Evolutionary conservation across 306 rosid species (phyloP).

Genomic region (Acacia crassicarpa): DNA sequence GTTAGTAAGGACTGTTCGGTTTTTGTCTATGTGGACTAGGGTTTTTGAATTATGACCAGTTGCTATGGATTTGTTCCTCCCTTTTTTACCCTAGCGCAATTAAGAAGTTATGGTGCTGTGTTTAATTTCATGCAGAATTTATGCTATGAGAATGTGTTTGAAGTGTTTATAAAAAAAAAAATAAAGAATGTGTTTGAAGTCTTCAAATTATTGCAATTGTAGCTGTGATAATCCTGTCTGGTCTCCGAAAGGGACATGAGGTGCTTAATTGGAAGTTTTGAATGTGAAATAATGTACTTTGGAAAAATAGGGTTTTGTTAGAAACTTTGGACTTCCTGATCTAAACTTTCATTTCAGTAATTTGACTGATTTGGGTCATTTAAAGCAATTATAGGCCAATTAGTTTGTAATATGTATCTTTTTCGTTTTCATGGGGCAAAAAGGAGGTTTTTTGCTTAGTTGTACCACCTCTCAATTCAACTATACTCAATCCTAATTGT

Average conservation of each 20-base stretch:
- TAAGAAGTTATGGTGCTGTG: slow-evolving; percentile 22
- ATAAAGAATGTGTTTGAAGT: slow-evolving; percentile 11
- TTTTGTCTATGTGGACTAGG: slow-evolving; percentile 40
- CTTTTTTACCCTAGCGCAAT: not conserved
- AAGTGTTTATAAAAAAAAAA: no score
- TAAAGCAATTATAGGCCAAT: not conserved
- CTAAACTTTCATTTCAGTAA: not conserved
- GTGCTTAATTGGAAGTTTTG: slow-evolving; percentile 8
- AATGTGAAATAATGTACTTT: not conserved
- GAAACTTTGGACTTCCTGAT: slow-evolving; percentile 11
- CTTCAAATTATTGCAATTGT: slow-evolving; percentile 1
- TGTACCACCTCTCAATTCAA: not conserved
- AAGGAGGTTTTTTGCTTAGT: not conserved
- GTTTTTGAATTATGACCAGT: slow-evolving; percentile 41
- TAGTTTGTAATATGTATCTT: not conserved
- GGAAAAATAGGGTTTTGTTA: slow-evolving; percentile 28
- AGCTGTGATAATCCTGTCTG: not conserved
- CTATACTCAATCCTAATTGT: not conserved
- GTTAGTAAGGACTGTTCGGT: not conserved
- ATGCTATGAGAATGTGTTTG: slow-evolving; percentile 1
- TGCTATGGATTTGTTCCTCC: not conserved
- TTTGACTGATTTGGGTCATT: not conserved
- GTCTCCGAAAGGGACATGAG: not conserved
- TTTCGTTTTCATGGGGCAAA: not conserved
- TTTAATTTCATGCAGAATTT: not conserved